Percentiles rank a stretch among this genome's conserved stretches.
phyloP scores from a whole-genome alignment of 2,329 filamentous ascomycete species.

The Cladobotryum protrusum region DNA sequence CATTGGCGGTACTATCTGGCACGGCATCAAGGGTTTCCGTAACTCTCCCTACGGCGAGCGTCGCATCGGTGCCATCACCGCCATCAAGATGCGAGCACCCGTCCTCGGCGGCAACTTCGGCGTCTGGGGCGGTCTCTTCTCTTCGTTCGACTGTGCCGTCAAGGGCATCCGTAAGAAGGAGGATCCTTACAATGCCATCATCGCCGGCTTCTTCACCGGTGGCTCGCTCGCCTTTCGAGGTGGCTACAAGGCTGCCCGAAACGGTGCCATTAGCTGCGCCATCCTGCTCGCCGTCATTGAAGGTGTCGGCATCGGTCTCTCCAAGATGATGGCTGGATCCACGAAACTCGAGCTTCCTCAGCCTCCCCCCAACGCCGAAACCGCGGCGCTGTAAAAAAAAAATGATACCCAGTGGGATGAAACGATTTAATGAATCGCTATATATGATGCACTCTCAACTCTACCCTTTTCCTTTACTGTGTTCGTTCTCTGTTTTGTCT shows the following conservation, averaged over 20 bases:
- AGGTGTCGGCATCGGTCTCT: slow-evolving; percentile 92
- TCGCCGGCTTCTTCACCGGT: slow-evolving; percentile 93
- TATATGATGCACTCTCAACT: slow-evolving; percentile 5
- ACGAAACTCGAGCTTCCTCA: slow-evolving; percentile 64
- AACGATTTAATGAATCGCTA: not conserved
- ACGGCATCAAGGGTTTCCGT: slow-evolving; percentile 91
- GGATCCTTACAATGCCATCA: slow-evolving; percentile 96
- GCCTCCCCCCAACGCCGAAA: slow-evolving; percentile 25
- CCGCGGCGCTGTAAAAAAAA: slow-evolving; percentile 20
- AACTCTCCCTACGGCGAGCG: slow-evolving; percentile 90
- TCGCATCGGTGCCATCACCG: slow-evolving; percentile 90
- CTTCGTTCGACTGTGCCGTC: slow-evolving; percentile 91
- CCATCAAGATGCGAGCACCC: slow-evolving; percentile 94
- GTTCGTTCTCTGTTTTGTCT: slow-evolving; percentile 17
- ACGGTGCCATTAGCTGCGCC: slow-evolving; percentile 93
- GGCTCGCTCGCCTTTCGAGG: slow-evolving; percentile 88
- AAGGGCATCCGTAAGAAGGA: slow-evolving; percentile 95
- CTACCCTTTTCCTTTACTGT: slow-evolving; percentile 3
- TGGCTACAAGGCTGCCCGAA: slow-evolving; percentile 84
- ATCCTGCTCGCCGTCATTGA: slow-evolving; percentile 94
- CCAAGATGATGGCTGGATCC: slow-evolving; percentile 86
- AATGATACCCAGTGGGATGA: not conserved
- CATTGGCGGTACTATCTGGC: slow-evolving; percentile 82
- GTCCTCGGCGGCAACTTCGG: slow-evolving; percentile 97
- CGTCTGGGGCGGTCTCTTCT: slow-evolving; percentile 95